These are phyloP conservation scores for Cucurbitaria berberidis DNA, from an alignment of 2,329 filamentous ascomycete genomes.

Conservation along the genomic window DNA sequence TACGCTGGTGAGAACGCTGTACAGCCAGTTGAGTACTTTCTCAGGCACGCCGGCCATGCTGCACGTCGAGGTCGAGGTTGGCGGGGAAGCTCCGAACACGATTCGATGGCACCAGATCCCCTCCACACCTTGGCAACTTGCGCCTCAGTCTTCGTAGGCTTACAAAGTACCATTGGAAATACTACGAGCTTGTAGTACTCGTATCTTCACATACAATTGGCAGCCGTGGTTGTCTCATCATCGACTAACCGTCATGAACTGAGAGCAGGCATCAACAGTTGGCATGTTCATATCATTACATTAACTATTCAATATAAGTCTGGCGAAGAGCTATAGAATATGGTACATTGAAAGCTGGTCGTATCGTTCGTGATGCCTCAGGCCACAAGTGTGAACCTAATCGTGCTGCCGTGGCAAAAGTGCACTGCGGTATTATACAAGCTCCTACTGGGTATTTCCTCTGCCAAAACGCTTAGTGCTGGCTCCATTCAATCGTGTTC, in stretches of 20 bases:
- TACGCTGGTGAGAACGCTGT: slow-evolving; percentile 75
- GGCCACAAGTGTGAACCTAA: slow-evolving; percentile 30
- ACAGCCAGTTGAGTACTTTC: slow-evolving; percentile 92
- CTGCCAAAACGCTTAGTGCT: slow-evolving; percentile 68
- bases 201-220: background rate
- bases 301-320: slow-evolving; percentile 9
- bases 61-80: slow-evolving; percentile 21
- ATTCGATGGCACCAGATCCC: slow-evolving; percentile 11
- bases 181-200: background rate
- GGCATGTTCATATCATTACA: slow-evolving; percentile 5
- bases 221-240: no score
- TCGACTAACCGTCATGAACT: background rate
- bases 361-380: slow-evolving; percentile 29
- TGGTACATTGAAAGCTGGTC: slow-evolving; percentile 32
- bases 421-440: slow-evolving; percentile 33
- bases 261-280: background rate
- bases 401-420: slow-evolving; percentile 8
- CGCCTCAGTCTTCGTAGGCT: background rate
- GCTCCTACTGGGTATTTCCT: slow-evolving; percentile 19
- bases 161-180: background rate
- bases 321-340: slow-evolving; percentile 21
- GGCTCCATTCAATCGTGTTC: slow-evolving; percentile 97
- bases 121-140: slow-evolving; percentile 30
- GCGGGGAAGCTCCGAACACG: slow-evolving; percentile 35
- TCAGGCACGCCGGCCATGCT: slow-evolving; percentile 75